Evolutionary conservation across 495 filamentous ascomycete genomes (phyloP).

Genomic region (Penicillium alfredii): DNA sequence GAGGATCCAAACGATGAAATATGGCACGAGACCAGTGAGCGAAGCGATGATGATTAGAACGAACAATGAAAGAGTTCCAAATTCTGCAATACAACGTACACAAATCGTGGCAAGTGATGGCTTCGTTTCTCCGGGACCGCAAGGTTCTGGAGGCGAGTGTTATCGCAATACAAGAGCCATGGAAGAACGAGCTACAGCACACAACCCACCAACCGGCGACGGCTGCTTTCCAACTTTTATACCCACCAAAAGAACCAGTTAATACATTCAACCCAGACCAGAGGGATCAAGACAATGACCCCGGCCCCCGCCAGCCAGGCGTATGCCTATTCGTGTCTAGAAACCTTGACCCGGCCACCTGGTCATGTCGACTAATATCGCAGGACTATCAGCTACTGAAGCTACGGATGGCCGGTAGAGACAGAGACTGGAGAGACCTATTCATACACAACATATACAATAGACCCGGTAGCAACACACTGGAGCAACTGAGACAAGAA

Average conservation of each 20-base stretch:
- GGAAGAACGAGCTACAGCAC: not conserved
- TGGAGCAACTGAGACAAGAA: conserved; percentile 2
- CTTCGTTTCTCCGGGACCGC: conserved; percentile 6
- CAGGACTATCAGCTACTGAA: conserved; percentile 6
- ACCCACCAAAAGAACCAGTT: not conserved
- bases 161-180: conserved; percentile 3
- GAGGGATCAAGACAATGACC: too few relatives aligned
- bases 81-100: conserved; percentile 9
- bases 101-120: conserved; percentile 5
- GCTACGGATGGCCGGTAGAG: not conserved
- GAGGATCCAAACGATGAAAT: too few relatives aligned
- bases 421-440: conserved; percentile 2
- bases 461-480: conserved; percentile 1
- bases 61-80: conserved; percentile 4
- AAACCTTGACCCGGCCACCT: conserved; percentile 2
- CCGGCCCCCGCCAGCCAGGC: not conserved
- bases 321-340: conserved; percentile 7
- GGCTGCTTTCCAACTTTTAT: conserved; percentile 3
- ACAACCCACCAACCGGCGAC: conserved; percentile 4
- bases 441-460: conserved; percentile 14
- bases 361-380: conserved; percentile 2
- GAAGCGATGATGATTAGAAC: too few relatives aligned
- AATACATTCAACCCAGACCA: too few relatives aligned
- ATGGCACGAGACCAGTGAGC: too few relatives aligned
- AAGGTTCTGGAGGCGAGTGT: conserved; percentile 1